Evolutionary conservation across 768 basidiomycete genomes (phyloP).

Genomic region (Dentipellis sp.): DNA sequence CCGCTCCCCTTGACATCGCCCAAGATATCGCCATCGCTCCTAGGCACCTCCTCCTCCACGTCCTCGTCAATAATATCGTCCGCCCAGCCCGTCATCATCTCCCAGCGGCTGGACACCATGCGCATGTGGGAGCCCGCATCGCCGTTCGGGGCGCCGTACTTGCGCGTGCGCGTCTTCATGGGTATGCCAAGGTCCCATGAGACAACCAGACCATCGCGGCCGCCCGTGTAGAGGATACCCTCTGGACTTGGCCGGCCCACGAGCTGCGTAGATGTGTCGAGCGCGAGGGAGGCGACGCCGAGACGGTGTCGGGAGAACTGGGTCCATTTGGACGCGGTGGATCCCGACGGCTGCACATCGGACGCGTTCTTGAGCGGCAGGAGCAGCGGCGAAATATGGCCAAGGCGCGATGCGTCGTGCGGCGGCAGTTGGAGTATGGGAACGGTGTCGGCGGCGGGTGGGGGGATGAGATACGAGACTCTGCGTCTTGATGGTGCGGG

Average conservation of each 20-base stretch:
- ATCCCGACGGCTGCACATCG: neutral
- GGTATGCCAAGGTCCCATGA: slow-evolving; percentile 78
- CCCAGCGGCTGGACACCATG: slow-evolving; percentile 45
- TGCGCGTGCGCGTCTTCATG: slow-evolving; percentile 38
- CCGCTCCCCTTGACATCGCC: slow-evolving; percentile 52
- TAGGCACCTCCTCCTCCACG: slow-evolving; percentile 44
- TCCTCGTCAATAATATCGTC: slow-evolving; percentile 64
- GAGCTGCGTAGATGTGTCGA: slow-evolving; percentile 77
- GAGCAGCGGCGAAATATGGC: slow-evolving; percentile 62
- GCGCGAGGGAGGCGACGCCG: slow-evolving; percentile 77
- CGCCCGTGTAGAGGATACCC: slow-evolving; percentile 86
- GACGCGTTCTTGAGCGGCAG: slow-evolving; percentile 24
- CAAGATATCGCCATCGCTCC: slow-evolving; percentile 68
- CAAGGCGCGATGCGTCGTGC: slow-evolving; percentile 50
- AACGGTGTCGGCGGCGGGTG: slow-evolving; percentile 45
- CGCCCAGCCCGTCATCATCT: slow-evolving; percentile 77
- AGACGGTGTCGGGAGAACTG: slow-evolving; percentile 55
- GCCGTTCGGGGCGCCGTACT: slow-evolving; percentile 17
- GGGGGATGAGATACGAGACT: slow-evolving; percentile 83
- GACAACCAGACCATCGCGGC: slow-evolving; percentile 80
- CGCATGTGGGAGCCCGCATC: neutral
- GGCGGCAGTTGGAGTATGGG: slow-evolving; percentile 68
- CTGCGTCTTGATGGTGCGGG: slow-evolving; percentile 44
- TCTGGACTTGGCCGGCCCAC: slow-evolving; percentile 57
- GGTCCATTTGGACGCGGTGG: neutral